phyloP scores from a whole-genome alignment of 148 eudicot species.

The Fagopyrum tataricum region DNA sequence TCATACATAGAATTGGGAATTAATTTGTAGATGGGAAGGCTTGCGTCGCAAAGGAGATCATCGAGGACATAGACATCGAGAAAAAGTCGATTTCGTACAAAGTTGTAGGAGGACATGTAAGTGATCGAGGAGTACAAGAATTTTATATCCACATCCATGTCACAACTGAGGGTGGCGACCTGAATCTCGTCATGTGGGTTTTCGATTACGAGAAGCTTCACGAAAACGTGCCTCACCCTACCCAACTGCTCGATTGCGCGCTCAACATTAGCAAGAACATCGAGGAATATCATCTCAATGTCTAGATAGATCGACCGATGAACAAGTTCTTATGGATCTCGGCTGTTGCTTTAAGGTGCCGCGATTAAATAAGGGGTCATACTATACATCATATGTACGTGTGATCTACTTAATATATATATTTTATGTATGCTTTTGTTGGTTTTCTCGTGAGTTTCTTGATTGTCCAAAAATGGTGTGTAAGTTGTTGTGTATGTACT shows the following conservation, averaged over 20 bases:
- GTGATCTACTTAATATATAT: too few relatives aligned
- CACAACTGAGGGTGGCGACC: not conserved
- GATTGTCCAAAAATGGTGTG: not conserved
- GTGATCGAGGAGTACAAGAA: not conserved
- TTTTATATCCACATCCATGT: slow-evolving; percentile 2
- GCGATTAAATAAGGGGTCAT: too few relatives aligned
- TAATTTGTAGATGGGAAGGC: slow-evolving; percentile 10
- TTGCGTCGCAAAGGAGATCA: slow-evolving; percentile 11
- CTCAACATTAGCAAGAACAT: slow-evolving; percentile 12
- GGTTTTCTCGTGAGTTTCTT: not conserved
- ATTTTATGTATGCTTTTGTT: not conserved
- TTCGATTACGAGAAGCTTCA: slow-evolving; percentile 13
- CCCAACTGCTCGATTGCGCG: not conserved
- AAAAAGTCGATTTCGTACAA: slow-evolving; percentile 11
- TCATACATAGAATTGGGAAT: not conserved
- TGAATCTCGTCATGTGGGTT: not conserved
- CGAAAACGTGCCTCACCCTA: not conserved
- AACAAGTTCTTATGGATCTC: too few relatives aligned
- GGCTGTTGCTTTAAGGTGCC: too few relatives aligned
- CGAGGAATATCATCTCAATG: not conserved
- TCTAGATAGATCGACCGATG: not conserved
- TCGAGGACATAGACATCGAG: slow-evolving; percentile 11
- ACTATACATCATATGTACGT: too few relatives aligned
- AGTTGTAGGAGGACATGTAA: slow-evolving; percentile 12
- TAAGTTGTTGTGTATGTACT: not conserved